A percentile compares a stretch with the other conserved stretches of the same genome.
phyloP scores from a whole-genome alignment of 768 basidiomycete genomes.

The Tricholomella constricta region DNA sequence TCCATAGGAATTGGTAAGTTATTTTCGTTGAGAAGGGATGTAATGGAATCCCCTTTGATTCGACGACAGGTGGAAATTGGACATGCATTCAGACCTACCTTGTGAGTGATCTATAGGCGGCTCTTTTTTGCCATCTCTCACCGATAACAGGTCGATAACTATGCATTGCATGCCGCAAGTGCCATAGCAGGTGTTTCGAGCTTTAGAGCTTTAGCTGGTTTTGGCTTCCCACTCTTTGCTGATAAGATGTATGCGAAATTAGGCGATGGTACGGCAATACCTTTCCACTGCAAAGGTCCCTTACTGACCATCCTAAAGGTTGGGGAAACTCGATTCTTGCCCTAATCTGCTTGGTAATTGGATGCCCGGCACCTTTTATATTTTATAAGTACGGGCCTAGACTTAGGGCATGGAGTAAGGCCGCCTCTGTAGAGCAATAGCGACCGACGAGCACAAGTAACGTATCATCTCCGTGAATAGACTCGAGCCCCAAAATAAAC shows the following conservation, averaged over 20 bases:
- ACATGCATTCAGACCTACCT: constrained; percentile 60
- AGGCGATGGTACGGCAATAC: constrained; percentile 38
- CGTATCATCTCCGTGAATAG: not conserved
- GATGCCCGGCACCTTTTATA: constrained; percentile 50
- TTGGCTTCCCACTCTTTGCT: constrained; percentile 66
- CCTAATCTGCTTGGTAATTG: constrained; percentile 48
- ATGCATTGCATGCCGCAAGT: constrained; percentile 70
- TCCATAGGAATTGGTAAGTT: constrained; percentile 49
- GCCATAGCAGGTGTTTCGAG: constrained; percentile 58
- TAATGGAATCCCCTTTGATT: constrained; percentile 1
- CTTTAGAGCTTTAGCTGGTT: constrained; percentile 59
- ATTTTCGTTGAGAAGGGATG: not conserved
- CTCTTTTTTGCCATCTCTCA: constrained; percentile 16
- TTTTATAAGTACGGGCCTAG: constrained; percentile 41
- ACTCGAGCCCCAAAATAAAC: not conserved
- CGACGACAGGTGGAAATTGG: constrained; percentile 33
- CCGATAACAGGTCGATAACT: constrained; percentile 70
- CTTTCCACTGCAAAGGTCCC: not conserved
- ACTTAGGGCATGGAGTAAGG: constrained; percentile 39
- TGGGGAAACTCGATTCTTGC: constrained; percentile 61
- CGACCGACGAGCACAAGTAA: not conserved
- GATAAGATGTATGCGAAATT: constrained; percentile 55
- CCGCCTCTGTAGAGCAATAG: constrained; percentile 33
- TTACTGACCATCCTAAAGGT: constrained; percentile 32
- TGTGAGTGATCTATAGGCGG: constrained; percentile 38